phyloP scores from a whole-genome alignment of 73 alveolate genomes.

The Effrenium voratum region DNA sequence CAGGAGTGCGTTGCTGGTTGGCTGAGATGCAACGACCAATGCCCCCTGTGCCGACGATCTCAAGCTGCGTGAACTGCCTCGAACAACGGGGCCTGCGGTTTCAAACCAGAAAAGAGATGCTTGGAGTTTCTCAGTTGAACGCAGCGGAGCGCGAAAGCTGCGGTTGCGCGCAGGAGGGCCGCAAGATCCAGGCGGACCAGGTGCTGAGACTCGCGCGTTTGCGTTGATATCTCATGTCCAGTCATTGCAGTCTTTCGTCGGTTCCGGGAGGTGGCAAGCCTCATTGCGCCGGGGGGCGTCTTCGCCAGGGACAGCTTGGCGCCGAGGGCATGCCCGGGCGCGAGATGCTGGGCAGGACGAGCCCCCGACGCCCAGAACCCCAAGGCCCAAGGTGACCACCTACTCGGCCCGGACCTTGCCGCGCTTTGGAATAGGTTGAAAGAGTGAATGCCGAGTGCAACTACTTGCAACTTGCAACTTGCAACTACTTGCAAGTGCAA shows the following conservation, averaged over 20 bases:
- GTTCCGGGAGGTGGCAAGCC: conserved; percentile 24
- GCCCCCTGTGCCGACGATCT: conserved; percentile 71
- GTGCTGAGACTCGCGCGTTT: no score
- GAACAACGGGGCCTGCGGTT: background rate
- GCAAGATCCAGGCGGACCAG: no score
- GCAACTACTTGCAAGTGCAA: no score
- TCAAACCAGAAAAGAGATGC: background rate
- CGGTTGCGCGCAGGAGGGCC: background rate
- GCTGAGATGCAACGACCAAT: conserved; percentile 43
- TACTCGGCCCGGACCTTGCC: no score
- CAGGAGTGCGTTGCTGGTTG: conserved; percentile 66
- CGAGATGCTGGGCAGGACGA: no score
- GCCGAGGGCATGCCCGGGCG: no score
- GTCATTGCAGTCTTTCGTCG: background rate
- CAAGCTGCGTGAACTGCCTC: background rate
- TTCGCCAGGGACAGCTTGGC: background rate
- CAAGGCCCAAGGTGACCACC: no score
- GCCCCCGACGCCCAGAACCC: no score
- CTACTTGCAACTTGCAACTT: no score
- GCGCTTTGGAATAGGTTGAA: no score
- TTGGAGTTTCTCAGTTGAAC: background rate
- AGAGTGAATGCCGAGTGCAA: no score
- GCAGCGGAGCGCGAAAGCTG: background rate
- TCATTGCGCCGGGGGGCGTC: conserved; percentile 36
- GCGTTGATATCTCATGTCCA: background rate